Evolutionary conservation across 805 yeast species (phyloP), one percentile per base, ranked within the genome.

Genomic region (Ogataea henricii): DNA sequence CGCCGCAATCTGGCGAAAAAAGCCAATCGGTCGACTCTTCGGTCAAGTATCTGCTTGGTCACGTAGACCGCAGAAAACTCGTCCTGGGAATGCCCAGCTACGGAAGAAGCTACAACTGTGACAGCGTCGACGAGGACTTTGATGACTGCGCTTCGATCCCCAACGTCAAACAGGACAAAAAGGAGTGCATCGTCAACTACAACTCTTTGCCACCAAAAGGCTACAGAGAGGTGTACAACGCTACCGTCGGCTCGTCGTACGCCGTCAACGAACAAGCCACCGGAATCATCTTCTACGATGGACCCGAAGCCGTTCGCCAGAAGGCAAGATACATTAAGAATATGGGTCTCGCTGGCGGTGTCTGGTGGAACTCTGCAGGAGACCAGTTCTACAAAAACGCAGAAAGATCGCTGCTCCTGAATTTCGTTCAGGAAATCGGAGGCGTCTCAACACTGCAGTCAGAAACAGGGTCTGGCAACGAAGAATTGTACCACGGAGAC

Each of bases 341-440:
- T 17, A 64, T 69, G 6, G 59, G 70, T 0, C 67, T 90, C 8
- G 95, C 85, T 0, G 98, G 99, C 0, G 96, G 87, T 0, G 83
- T 94, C 81, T 91, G 88, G 85, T 92, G 98, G 98, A 97, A 92
- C 58, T 84, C 96, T 0, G 76, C 84, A 48, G 96, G 96, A 2
- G 96, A 89, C 59, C 58, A 66, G 2, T 58, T 40, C 37, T 60
- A 66, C 40, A 27, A 32, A 1, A 56, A 69, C 39, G 55, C 58
- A 2, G 45, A 58, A 1, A 57, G 70, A 29, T 77, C 83, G 0
- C 61, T 82, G 22, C 56, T 82, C 8, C 49, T 62, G n/a, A 68
- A 66, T 3, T 83, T 79, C 66, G 75, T 77, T 20, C 63, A 68
- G 40, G 71, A 69, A 42, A 42, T 74, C 4, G 72, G 64, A 6